Conservation (phyloP, 164 flowering plant genomes). For the Sextonia rubra region DNA sequence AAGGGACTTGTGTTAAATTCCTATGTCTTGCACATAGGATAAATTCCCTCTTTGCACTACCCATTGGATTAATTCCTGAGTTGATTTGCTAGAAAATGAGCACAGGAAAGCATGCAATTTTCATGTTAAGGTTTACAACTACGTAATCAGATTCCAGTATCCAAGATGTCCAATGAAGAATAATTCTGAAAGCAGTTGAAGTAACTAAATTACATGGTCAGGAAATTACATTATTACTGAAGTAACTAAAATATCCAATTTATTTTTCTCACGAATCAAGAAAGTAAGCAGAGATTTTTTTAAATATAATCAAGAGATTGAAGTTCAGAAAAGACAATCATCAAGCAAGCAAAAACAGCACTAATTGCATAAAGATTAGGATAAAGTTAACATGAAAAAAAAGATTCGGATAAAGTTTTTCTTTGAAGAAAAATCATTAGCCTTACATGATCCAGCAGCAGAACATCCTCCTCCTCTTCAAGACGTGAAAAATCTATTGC, state of each 20-base stretch:
- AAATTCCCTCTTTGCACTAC: too few relatives aligned
- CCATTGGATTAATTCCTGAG: too few relatives aligned
- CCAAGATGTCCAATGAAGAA: background rate
- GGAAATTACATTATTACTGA: background rate
- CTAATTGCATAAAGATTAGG: background rate
- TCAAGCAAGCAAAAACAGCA: constrained; percentile 1
- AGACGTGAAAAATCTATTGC: constrained; percentile 39
- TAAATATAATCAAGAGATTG: background rate
- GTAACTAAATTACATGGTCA: background rate
- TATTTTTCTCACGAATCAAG: background rate
- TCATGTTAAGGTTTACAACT: too few relatives aligned
- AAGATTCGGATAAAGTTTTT: background rate
- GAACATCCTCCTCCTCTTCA: constrained; percentile 40
- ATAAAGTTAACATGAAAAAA: too few relatives aligned
- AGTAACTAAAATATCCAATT: background rate
- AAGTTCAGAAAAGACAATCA: background rate
- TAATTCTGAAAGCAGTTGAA: background rate
- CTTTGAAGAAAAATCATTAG: constrained; percentile 4
- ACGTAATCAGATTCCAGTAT: too few relatives aligned
- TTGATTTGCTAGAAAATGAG: too few relatives aligned
- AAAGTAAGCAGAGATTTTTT: too few relatives aligned
- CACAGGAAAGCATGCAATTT: too few relatives aligned
- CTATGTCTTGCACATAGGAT: too few relatives aligned
- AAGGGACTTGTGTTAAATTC: too few relatives aligned
- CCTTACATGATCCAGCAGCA: constrained; percentile 36